Conservation (phyloP, 495 filamentous ascomycete genomes). For the Aspergillus diversus region DNA sequence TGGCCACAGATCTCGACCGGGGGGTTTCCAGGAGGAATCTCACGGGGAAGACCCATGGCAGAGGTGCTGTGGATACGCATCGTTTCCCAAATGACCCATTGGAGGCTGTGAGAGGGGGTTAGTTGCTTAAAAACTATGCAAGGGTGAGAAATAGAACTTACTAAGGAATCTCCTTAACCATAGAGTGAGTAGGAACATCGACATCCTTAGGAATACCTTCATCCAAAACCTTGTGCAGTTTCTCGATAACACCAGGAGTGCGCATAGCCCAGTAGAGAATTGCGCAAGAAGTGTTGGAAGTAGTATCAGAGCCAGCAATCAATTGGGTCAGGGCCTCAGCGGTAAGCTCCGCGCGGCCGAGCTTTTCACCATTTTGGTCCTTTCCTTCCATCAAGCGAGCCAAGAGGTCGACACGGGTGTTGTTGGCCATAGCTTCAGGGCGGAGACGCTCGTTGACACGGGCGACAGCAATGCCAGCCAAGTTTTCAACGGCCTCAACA, state of each 20-base stretch:
- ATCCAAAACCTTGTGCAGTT: slow-evolving; percentile 75
- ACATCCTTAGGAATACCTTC: slow-evolving; percentile 60
- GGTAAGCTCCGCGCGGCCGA: slow-evolving; percentile 79
- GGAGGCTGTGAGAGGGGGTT: slow-evolving; percentile 46
- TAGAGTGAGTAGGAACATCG: slow-evolving; percentile 69
- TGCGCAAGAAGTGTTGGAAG: slow-evolving; percentile 86
- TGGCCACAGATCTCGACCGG: slow-evolving; percentile 60
- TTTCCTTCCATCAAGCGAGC: slow-evolving; percentile 85
- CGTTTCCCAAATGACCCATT: slow-evolving; percentile 83
- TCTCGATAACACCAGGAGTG: slow-evolving; percentile 71
- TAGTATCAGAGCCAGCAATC: slow-evolving; percentile 90
- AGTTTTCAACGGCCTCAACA: slow-evolving; percentile 50
- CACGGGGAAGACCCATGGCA: slow-evolving; percentile 82
- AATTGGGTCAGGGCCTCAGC: slow-evolving; percentile 89
- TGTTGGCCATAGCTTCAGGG: slow-evolving; percentile 58
- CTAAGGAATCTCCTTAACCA: slow-evolving; percentile 78
- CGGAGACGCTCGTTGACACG: slow-evolving; percentile 75
- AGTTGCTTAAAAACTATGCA: not conserved
- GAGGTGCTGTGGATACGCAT: slow-evolving; percentile 90
- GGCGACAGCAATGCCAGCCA: slow-evolving; percentile 72
- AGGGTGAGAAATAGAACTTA: slow-evolving; percentile 31
- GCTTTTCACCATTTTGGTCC: slow-evolving; percentile 73
- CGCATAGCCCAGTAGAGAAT: slow-evolving; percentile 75
- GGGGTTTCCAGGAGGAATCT: slow-evolving; percentile 65
- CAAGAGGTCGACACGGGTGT: slow-evolving; percentile 76